A percentile compares a stretch with the other conserved stretches of the same genome.
Conservation (phyloP, 1,284 basidiomycete genomes). For the Ceratobasidium sp. region DNA sequence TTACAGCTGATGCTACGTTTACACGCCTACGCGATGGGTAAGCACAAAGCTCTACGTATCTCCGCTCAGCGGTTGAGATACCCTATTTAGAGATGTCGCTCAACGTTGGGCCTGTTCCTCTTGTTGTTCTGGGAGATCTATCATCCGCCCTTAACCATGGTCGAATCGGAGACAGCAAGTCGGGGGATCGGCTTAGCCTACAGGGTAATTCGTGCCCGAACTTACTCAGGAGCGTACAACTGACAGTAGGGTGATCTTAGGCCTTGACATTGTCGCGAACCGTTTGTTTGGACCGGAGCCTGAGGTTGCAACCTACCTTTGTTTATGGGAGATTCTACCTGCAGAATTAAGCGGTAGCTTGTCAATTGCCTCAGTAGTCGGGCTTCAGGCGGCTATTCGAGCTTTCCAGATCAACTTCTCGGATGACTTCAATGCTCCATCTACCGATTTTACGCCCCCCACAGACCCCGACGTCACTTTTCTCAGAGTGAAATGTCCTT, state of each 20-base stretch:
- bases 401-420: slow-evolving; percentile 73
- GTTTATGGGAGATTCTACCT: slow-evolving; percentile 84
- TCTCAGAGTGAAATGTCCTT: slow-evolving; percentile 64
- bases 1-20: slow-evolving; percentile 77
- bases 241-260: slow-evolving; percentile 53
- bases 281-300: slow-evolving; percentile 88
- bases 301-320: slow-evolving; percentile 83
- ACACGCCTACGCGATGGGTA: slow-evolving; percentile 89
- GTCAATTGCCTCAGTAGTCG: slow-evolving; percentile 62
- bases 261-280: slow-evolving; percentile 80
- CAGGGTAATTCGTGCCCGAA: slow-evolving; percentile 37
- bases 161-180: neutral
- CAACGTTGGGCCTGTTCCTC: slow-evolving; percentile 68
- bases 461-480: slow-evolving; percentile 84
- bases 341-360: slow-evolving; percentile 67
- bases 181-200: slow-evolving; percentile 42
- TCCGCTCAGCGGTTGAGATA: neutral
- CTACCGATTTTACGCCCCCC: slow-evolving; percentile 67
- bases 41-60: slow-evolving; percentile 41
- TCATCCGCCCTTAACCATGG: slow-evolving; percentile 44
- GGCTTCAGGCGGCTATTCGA: slow-evolving; percentile 61
- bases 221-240: neutral
- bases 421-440: slow-evolving; percentile 82
- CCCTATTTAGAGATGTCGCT: slow-evolving; percentile 73
- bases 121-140: slow-evolving; percentile 60